Evolutionary conservation across 1,284 basidiomycete species (phyloP), one percentile per base, ranked within the genome.

Genomic region (Cutaneotrichosporon daszewskae): DNA sequence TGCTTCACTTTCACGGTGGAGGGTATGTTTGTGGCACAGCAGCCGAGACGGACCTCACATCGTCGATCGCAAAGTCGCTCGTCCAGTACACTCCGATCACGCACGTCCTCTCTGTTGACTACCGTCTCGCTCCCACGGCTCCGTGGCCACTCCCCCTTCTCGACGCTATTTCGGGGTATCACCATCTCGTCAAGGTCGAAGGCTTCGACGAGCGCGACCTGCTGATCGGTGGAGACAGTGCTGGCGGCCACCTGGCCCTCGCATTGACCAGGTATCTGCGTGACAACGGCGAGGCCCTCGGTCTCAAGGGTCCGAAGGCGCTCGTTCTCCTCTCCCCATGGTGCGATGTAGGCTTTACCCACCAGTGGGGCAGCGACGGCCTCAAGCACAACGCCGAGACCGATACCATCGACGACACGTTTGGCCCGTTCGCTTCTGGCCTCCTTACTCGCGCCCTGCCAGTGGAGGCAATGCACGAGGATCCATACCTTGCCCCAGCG

Each of bases 231-330:
- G 84, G 83, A 16, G 83, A 85, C 59, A 80, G 78, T 32, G 82
- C 84, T 0, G 84, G 84, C 3, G 83, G 81, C 0, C 84, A 85
- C 58, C 71, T 85, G 3, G 79, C 78, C 0, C 71, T 84, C 3
- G 78, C 80, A 3, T 40, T 65, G 20, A 45, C 54, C 13, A 41
- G 66, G 10, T 68, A 53, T 53, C 29, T 68, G 4, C 45, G 63
- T 23, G 66, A 68, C 37, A 53, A 61, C 19, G 63, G 63, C 5
- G 6, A 19, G 0, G 24, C 22, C 3, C 48, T 62, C 2, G 59
- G 58, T 2, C 37, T 66, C 8, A 44, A 25, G 2, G 49, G 57
- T 12, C 79, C 82, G 2, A 72, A 75, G 25, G 74, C 72, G 1
- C 63, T 82, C n/a, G 62, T 83, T 13, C 69, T 79, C 4, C 65